These are phyloP conservation scores for Clitopilus hobsonii DNA, from an alignment of 768 basidiomycete species.

Conservation along the genomic window DNA sequence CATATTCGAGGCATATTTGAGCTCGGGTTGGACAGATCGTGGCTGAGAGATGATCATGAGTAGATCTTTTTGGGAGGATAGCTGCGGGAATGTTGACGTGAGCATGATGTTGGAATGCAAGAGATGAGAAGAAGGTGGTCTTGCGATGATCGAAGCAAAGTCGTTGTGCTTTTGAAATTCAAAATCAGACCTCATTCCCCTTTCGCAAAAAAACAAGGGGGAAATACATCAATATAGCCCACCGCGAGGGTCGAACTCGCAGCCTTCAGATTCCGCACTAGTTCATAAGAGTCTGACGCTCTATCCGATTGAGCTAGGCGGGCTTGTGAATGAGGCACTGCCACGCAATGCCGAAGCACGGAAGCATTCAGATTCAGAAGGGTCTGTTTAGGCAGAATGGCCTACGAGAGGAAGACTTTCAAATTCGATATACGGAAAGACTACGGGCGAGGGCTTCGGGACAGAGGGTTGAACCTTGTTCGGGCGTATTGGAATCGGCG, in stretches of 20 bases:
- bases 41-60: background rate
- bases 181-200: too few relatives aligned
- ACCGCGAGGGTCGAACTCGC: conserved; percentile 85
- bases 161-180: too few relatives aligned
- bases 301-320: conserved; percentile 65
- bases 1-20: background rate
- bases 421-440: background rate
- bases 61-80: too few relatives aligned
- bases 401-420: background rate
- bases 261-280: conserved; percentile 61
- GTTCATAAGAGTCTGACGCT: conserved; percentile 49
- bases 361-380: too few relatives aligned
- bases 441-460: too few relatives aligned
- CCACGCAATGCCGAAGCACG: too few relatives aligned
- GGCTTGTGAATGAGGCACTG: conserved; percentile 20
- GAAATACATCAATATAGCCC: conserved; percentile 43
- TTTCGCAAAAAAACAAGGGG: background rate
- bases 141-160: too few relatives aligned
- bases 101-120: too few relatives aligned
- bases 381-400: background rate
- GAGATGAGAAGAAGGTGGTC: too few relatives aligned
- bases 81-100: too few relatives aligned
- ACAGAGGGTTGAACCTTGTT: too few relatives aligned
- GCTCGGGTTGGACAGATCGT: background rate
- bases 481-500: too few relatives aligned